phyloP scores from a whole-genome alignment of 2,329 filamentous ascomycete genomes.

The Botrytis paeoniae region DNA sequence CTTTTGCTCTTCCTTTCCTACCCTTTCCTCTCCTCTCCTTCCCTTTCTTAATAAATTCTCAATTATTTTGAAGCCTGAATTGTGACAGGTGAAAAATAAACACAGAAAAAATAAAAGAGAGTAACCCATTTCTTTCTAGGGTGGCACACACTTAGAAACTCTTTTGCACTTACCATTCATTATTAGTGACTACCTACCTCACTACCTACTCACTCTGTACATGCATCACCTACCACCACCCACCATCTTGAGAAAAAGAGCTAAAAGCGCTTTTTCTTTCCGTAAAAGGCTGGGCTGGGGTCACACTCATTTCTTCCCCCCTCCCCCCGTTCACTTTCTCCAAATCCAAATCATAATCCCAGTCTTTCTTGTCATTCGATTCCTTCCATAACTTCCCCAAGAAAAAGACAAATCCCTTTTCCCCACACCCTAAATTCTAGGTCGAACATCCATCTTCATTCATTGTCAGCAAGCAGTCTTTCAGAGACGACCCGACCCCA shows the following conservation, averaged over 20 bases:
- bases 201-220: neutral
- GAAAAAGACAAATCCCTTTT: neutral
- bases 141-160: neutral
- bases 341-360: neutral
- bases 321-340: neutral
- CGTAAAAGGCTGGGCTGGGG: slow-evolving; percentile 11
- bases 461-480: slow-evolving; percentile 13
- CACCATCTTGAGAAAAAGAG: neutral
- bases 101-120: neutral
- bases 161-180: neutral
- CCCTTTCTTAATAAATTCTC: neutral
- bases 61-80: neutral
- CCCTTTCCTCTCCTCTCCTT: too few relatives aligned
- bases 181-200: neutral
- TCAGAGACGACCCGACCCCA: neutral
- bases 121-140: slow-evolving; percentile 11
- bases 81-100: slow-evolving; percentile 2
- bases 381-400: slow-evolving; percentile 12
- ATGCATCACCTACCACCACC: neutral
- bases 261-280: slow-evolving; percentile 8
- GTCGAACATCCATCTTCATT: slow-evolving; percentile 10
- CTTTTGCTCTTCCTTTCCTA: too few relatives aligned
- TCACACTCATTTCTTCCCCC: slow-evolving; percentile 2
- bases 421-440: slow-evolving; percentile 20
- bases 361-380: slow-evolving; percentile 4